These are phyloP conservation scores for Podospora conica DNA, from an alignment of 495 filamentous ascomycete species.

Conservation along the genomic window DNA sequence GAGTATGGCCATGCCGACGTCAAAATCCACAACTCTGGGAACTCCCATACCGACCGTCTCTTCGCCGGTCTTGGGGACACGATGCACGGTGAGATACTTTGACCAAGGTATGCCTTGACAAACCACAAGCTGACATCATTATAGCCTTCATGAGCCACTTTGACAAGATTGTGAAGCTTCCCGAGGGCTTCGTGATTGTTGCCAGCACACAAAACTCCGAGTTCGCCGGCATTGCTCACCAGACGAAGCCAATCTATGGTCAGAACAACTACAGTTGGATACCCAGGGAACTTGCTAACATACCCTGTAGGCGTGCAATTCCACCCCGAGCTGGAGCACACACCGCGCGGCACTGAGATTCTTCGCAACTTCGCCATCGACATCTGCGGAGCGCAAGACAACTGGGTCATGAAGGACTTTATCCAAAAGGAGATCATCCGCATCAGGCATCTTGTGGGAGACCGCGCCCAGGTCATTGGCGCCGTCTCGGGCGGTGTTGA, in stretches of 20 bases:
- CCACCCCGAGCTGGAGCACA: slow-evolving; percentile 60
- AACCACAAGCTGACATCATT: slow-evolving; percentile 17
- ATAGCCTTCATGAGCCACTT: slow-evolving; percentile 76
- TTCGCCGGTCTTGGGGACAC: slow-evolving; percentile 63
- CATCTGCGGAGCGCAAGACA: slow-evolving; percentile 65
- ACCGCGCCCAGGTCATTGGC: slow-evolving; percentile 74
- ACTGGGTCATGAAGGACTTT: slow-evolving; percentile 83
- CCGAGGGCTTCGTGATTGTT: slow-evolving; percentile 63
- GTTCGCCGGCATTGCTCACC: slow-evolving; percentile 76
- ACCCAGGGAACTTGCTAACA: not conserved
- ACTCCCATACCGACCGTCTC: slow-evolving; percentile 60
- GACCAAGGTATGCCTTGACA: not conserved
- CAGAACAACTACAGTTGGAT: slow-evolving; percentile 8
- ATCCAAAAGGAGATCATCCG: slow-evolving; percentile 68
- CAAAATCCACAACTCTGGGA: slow-evolving; percentile 40
- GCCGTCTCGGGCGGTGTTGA: slow-evolving; percentile 90
- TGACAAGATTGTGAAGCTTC: slow-evolving; percentile 72
- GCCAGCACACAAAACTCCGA: slow-evolving; percentile 66
- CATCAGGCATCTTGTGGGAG: slow-evolving; percentile 72
- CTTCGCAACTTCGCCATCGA: slow-evolving; percentile 74
- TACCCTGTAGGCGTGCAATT: slow-evolving; percentile 55
- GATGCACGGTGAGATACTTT: slow-evolving; percentile 31
- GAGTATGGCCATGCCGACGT: slow-evolving; percentile 33
- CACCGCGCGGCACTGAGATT: slow-evolving; percentile 55
- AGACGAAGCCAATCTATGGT: slow-evolving; percentile 60